A percentile compares a stretch with the other conserved stretches of the same genome.
Evolutionary conservation across 495 filamentous ascomycete genomes (phyloP).

Genomic region (Neurospora sp.): DNA sequence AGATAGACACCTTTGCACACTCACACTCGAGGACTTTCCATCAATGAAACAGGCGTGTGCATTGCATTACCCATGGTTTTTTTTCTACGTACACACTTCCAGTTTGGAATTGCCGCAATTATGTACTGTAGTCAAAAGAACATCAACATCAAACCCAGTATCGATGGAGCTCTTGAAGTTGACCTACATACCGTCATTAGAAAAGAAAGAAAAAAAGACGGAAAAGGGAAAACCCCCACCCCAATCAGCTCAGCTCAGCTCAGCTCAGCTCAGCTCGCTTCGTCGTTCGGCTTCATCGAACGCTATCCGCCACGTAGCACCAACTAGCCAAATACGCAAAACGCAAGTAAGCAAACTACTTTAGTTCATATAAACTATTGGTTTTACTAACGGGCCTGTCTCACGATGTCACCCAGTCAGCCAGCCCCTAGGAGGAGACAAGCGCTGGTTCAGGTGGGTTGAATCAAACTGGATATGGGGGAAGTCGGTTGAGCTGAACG

Average conservation of each 20-base stretch:
- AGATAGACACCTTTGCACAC: neutral
- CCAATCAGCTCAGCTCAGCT: neutral
- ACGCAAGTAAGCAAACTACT: neutral
- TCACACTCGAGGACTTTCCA: neutral
- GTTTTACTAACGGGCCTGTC: neutral
- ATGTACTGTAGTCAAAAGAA: neutral
- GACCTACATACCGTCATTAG: neutral
- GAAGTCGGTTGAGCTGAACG: no score
- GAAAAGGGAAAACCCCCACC: neutral
- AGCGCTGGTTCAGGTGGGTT: neutral
- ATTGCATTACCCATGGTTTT: neutral
- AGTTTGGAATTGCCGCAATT: neutral
- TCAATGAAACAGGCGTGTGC: neutral
- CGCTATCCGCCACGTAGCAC: neutral
- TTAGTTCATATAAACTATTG: neutral
- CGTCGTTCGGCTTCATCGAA: neutral
- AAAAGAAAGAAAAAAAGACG: neutral
- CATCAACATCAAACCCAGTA: neutral
- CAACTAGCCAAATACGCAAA: neutral
- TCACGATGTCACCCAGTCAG: neutral
- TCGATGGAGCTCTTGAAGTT: neutral
- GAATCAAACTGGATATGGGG: no score
- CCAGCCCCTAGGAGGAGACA: neutral
- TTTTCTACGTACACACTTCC: neutral
- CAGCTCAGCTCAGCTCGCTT: neutral